phyloP scores from a whole-genome alignment of 495 filamentous ascomycete genomes.

The Penicillium desertorum region DNA sequence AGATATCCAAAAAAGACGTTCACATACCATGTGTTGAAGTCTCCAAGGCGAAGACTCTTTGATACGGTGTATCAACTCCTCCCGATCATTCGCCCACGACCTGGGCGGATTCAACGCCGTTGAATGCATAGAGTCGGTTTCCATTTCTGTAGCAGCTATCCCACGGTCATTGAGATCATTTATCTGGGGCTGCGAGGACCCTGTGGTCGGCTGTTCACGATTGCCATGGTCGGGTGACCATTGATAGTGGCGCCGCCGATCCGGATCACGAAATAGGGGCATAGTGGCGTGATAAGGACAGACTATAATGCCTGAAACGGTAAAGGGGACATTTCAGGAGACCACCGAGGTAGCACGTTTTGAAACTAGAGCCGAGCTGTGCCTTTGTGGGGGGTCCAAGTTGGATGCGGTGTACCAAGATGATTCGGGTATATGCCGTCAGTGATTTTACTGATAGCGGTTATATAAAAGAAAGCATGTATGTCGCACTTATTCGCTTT shows the following conservation, averaged over 20 bases:
- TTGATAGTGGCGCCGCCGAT: constrained; percentile 34
- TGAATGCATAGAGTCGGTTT: constrained; percentile 1
- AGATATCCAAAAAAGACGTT: background rate
- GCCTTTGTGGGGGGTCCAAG: constrained; percentile 21
- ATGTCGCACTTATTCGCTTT: too few relatives aligned
- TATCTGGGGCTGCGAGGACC: constrained; percentile 18
- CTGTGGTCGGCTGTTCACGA: constrained; percentile 16
- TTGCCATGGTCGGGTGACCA: constrained; percentile 33
- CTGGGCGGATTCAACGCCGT: constrained; percentile 17
- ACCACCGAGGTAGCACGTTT: constrained; percentile 21
- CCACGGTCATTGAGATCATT: constrained; percentile 13
- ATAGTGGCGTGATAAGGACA: constrained; percentile 28
- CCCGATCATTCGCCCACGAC: constrained; percentile 54
- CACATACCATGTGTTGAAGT: constrained; percentile 62
- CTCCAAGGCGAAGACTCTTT: constrained; percentile 83
- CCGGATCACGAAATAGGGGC: constrained; percentile 44
- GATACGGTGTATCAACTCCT: constrained; percentile 78
- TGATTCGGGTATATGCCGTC: constrained; percentile 22
- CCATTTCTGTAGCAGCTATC: constrained; percentile 7
- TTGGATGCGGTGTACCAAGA: constrained; percentile 31
- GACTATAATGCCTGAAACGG: constrained; percentile 20
- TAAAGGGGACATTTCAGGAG: constrained; percentile 25
- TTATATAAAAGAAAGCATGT: constrained; percentile 4
- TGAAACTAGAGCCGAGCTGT: constrained; percentile 15
- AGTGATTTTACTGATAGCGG: constrained; percentile 10